Evolutionary conservation across 2,329 filamentous ascomycete species (phyloP).

Genomic region (Botrytis fabae): DNA sequence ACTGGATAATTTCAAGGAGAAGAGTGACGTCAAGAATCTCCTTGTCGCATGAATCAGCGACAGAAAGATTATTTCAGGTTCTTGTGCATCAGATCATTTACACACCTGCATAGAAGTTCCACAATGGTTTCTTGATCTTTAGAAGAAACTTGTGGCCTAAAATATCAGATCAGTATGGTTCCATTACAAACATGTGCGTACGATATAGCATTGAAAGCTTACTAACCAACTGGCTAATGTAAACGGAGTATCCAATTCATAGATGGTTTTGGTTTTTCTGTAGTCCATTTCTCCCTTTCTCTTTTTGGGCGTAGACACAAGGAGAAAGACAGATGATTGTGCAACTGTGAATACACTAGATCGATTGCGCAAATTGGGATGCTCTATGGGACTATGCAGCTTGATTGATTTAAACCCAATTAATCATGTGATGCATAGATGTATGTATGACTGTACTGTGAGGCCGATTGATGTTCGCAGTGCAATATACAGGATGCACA

Average conservation of each 20-base stretch:
- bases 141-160: constrained; percentile 60
- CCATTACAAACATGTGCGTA: neutral
- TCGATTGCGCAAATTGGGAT: neutral
- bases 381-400: neutral
- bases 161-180: constrained; percentile 18
- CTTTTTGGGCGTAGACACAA: neutral
- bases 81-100: constrained; percentile 21
- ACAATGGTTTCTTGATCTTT: constrained; percentile 64
- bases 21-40: neutral
- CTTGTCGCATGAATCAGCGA: neutral
- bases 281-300: constrained; percentile 47
- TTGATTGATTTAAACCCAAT: neutral
- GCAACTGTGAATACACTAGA: neutral
- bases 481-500: neutral
- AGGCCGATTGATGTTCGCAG: neutral
- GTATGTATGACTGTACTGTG: neutral
- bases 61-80: neutral
- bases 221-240: constrained; percentile 59
- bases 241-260: constrained; percentile 67
- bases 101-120: constrained; percentile 66
- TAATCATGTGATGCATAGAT: neutral
- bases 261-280: constrained; percentile 55
- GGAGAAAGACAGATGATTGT: neutral
- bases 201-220: neutral
- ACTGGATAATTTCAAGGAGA: neutral